Evolutionary conservation across 2,329 filamentous ascomycete species (phyloP), one percentile per base, ranked within the genome.

Genomic region (Aureobasidium mangrovei): DNA sequence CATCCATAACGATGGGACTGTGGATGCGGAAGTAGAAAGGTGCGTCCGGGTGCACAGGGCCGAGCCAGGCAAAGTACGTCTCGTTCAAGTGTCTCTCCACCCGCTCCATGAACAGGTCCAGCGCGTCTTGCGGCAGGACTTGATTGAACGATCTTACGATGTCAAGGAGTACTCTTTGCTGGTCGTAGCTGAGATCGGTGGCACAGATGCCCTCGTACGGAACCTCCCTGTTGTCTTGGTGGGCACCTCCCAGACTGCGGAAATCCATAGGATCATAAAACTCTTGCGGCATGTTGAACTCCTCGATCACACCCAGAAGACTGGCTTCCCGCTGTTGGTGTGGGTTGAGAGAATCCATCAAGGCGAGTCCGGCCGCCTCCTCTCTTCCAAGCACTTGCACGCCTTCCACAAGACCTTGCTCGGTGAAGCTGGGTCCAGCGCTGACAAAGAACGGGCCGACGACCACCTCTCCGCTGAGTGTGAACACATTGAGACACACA

Each of bases 1-100:
- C 86, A 49, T 84, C 72, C 4, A 90, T 72, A 0, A 88, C 72
- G 0, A 90, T 84, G 0, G 85, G 85, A 59, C 82, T 88, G 69
- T 91, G 86, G 4, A 91, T 77, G 0, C 87, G 77, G 63, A 83
- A 91, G 67, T 90, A 91, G 62, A 87, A 91, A 0, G 86, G 74
- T 63, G 89, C 84, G 0, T 78, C 69, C 47, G 86, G 75, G 0
- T 75, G 79, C 57, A 73, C 85, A 0, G 79, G 81, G 4, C 86
- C 86, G 55, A 90, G 88, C 85, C 86, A 91, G 62, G 78, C 80
- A 64, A 88, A 90, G 63, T 86, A 85, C 4, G 85, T 90, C 71
- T 90, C 83, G 26, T 70, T 62, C 53, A 84, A 79, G 65, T 79
- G 76, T 2, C 65, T 63, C 53, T 75, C 73, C 39, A 83, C 73